Evolutionary conservation across 2,329 filamentous ascomycete species (phyloP).

Genomic region (Lasiodiplodia gonubiensis): DNA sequence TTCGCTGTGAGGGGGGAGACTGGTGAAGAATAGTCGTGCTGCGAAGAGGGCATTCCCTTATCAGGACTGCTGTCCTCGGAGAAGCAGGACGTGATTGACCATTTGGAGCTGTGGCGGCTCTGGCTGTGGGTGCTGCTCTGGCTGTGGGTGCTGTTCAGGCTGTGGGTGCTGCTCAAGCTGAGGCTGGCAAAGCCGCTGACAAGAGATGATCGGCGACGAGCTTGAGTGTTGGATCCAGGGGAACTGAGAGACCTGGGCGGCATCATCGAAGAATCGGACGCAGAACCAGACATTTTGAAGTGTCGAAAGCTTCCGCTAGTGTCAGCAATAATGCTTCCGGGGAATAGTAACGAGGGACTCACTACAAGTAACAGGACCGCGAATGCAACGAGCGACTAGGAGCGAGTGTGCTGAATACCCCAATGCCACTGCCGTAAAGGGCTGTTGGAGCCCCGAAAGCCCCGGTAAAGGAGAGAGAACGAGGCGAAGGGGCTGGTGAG

Average conservation of each 20-base stretch:
- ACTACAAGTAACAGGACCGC: not conserved
- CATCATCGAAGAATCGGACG: constrained; percentile 27
- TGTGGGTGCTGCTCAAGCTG: constrained; percentile 13
- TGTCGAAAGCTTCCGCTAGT: not conserved
- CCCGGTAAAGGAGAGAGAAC: not conserved
- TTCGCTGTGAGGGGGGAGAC: not conserved
- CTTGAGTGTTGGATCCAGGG: not conserved
- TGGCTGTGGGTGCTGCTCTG: constrained; percentile 1
- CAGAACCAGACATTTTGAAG: not conserved
- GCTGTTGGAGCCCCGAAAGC: not conserved
- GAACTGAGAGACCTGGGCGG: constrained; percentile 30
- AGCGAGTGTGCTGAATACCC: not conserved
- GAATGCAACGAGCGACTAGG: not conserved
- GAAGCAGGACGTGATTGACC: constrained; percentile 17
- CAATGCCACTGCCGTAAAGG: not conserved
- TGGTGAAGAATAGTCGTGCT: not conserved
- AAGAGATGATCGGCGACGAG: constrained; percentile 30
- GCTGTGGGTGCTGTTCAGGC: too few species aligned
- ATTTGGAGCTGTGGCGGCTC: constrained; percentile 9
- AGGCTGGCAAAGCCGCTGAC: constrained; percentile 27
- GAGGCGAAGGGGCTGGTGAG: not conserved
- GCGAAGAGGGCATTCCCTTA: not conserved
- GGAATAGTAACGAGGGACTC: not conserved
- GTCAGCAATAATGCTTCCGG: not conserved
- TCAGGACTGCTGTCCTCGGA: constrained; percentile 13